Evolutionary conservation across 2,329 filamentous ascomycete genomes (phyloP).

Genomic region (Ploettnerulaceae sp.): DNA sequence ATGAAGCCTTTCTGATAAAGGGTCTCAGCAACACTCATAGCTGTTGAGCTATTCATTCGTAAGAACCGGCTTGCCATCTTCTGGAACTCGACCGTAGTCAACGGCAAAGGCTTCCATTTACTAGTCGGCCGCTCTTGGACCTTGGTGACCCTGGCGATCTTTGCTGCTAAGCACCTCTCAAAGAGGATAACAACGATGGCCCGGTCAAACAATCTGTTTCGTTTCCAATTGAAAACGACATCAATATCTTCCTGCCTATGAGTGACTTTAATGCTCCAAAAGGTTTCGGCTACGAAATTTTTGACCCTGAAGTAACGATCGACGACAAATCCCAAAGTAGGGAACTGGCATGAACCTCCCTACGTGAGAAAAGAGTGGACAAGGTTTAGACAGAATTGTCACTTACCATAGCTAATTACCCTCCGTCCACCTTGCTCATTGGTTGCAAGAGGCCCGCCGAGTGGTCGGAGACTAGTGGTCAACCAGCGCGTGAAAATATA

Average conservation of each 20-base stretch:
- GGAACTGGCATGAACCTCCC: conserved; percentile 83
- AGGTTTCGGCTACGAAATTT: conserved; percentile 87
- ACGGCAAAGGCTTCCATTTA: conserved; percentile 87
- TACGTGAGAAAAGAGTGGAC: background rate
- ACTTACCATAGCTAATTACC: conserved; percentile 76
- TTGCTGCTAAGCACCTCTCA: conserved; percentile 75
- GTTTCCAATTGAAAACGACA: conserved; percentile 79
- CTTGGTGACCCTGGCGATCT: conserved; percentile 73
- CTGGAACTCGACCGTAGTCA: conserved; percentile 94
- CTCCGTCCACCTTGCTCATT: conserved; percentile 33
- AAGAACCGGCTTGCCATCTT: conserved; percentile 90
- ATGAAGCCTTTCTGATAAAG: conserved; percentile 95
- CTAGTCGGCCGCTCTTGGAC: conserved; percentile 87
- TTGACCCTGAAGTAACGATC: conserved; percentile 91
- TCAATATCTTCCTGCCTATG: conserved; percentile 73
- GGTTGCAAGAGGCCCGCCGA: conserved; percentile 63
- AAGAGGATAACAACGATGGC: conserved; percentile 76
- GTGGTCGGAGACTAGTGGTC: conserved; percentile 67
- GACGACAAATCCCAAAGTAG: conserved; percentile 93
- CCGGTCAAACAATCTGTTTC: conserved; percentile 82
- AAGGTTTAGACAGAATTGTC: background rate
- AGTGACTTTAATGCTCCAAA: conserved; percentile 86
- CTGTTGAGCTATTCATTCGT: conserved; percentile 82
- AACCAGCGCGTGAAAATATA: conserved; percentile 88
- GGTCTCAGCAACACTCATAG: conserved; percentile 82